A percentile compares a stretch with the other conserved stretches of the same genome.
These are phyloP conservation scores for Selaginella moellendorffii DNA, from an alignment of 75 land plant species.

Conservation along the genomic window DNA sequence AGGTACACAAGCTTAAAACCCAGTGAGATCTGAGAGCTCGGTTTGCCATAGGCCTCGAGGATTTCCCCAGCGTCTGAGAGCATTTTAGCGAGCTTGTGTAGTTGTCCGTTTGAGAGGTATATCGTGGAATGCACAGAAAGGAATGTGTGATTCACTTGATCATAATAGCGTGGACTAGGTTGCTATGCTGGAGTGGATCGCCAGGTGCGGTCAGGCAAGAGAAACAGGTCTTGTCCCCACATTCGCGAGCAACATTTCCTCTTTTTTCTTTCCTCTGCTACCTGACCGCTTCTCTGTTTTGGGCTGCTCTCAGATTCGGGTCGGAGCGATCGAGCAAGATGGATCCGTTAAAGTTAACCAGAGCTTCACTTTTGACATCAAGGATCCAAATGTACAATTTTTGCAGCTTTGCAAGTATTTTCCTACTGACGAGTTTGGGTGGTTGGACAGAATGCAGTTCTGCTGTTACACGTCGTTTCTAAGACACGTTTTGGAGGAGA, in stretches of 20 bases:
- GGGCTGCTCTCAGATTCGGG: neutral
- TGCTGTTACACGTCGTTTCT: neutral
- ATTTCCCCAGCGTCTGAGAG: too few relatives aligned
- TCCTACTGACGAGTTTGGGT: neutral
- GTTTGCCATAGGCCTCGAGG: too few relatives aligned
- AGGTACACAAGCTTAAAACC: slow-evolving; percentile 22
- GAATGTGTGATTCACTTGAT: neutral
- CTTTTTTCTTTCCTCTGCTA: too few relatives aligned
- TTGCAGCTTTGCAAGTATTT: neutral
- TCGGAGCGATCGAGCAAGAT: slow-evolving; percentile 11
- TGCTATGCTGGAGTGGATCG: neutral
- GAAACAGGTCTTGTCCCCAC: slow-evolving; percentile 17
- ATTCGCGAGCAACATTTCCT: too few relatives aligned
- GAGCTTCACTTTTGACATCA: slow-evolving; percentile 41
- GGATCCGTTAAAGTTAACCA: slow-evolving; percentile 28
- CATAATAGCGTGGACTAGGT: neutral
- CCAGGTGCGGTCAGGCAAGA: neutral
- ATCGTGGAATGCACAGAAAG: neutral
- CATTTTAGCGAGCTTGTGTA: too few relatives aligned
- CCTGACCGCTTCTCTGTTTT: too few relatives aligned
- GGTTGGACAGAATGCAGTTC: neutral
- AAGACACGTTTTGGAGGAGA: neutral
- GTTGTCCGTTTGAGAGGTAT: neutral
- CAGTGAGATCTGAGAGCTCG: too few relatives aligned
- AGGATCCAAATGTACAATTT: slow-evolving; percentile 30